Conservation (phyloP, 2,329 filamentous ascomycete genomes). For the Aspergillus tanneri region DNA sequence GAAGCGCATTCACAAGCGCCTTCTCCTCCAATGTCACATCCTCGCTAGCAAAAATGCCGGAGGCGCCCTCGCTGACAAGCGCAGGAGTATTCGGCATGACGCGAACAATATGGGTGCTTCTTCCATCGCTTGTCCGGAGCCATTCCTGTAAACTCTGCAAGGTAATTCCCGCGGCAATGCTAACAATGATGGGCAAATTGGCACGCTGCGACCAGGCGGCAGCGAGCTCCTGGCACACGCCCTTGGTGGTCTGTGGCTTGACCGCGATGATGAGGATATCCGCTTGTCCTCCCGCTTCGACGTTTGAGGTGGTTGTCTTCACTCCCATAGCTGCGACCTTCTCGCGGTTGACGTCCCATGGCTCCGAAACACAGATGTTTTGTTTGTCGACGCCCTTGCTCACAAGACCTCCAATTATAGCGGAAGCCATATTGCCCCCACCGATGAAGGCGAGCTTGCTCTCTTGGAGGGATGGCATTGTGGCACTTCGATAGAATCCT, state of each 20-base stretch:
- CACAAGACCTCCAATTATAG: conserved; percentile 35
- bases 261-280: conserved; percentile 36
- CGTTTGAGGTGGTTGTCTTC: conserved; percentile 32
- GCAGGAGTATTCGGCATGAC: conserved; percentile 40
- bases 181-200: conserved; percentile 32
- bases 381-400: conserved; percentile 28
- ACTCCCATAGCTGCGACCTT: conserved; percentile 34
- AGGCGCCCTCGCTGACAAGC: conserved; percentile 35
- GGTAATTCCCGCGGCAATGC: conserved; percentile 37
- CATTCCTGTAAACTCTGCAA: conserved; percentile 31
- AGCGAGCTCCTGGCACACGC: conserved; percentile 34
- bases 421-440: conserved; percentile 40
- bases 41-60: conserved; percentile 27
- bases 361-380: conserved; percentile 37
- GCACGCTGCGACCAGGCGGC: conserved; percentile 26
- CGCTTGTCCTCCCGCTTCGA: conserved; percentile 27
- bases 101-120: conserved; percentile 30
- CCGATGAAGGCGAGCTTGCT: conserved; percentile 39
- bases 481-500: no score
- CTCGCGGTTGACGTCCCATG: conserved; percentile 37
- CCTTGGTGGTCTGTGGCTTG: conserved; percentile 36
- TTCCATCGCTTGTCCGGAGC: conserved; percentile 27
- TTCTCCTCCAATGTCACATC: conserved; percentile 31
- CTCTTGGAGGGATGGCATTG: conserved; percentile 25
- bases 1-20: conserved; percentile 30